Conservation (phyloP, 2,329 filamentous ascomycete genomes). For the Paradendryphiella salina region DNA sequence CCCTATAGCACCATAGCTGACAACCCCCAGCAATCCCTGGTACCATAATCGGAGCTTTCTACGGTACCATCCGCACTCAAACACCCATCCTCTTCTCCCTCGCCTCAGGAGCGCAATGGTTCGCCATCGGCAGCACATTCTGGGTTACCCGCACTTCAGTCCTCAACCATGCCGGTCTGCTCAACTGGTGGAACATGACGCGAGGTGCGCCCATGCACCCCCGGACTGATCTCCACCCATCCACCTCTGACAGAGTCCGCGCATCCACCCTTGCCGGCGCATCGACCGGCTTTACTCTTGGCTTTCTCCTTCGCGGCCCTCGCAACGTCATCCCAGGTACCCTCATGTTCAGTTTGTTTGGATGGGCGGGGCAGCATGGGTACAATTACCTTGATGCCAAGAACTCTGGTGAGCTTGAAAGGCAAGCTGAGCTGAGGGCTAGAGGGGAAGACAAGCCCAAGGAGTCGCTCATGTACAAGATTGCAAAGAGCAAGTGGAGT, state of each 20-base stretch:
- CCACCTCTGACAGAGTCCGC: conserved; percentile 62
- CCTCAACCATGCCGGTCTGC: conserved; percentile 40
- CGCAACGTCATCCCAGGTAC: conserved; percentile 56
- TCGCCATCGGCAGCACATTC: conserved; percentile 73
- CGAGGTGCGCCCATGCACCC: conserved; percentile 29
- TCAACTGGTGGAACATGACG: conserved; percentile 38
- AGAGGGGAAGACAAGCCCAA: conserved; percentile 34
- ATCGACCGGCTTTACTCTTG: conserved; percentile 61
- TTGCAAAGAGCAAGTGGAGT: conserved; percentile 68
- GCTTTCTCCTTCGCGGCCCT: conserved; percentile 55
- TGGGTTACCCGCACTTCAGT: conserved; percentile 63
- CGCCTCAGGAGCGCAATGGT: conserved; percentile 78
- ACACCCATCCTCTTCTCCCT: conserved; percentile 71
- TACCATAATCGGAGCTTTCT: conserved; percentile 57
- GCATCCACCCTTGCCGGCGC: conserved; percentile 73
- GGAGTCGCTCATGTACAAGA: conserved; percentile 53
- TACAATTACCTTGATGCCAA: conserved; percentile 58
- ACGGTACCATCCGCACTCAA: conserved; percentile 62
- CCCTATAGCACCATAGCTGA: conserved; percentile 14
- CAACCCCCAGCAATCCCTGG: conserved; percentile 62
- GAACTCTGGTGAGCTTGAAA: conserved; percentile 42
- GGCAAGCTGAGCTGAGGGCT: conserved; percentile 41
- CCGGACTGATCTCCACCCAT: conserved; percentile 52
- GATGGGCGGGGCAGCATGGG: conserved; percentile 59
- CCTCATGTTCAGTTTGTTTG: conserved; percentile 62